Evolutionary conservation across 257 asterid genomes (phyloP).

Genomic region (Linaria vulgaris): DNA sequence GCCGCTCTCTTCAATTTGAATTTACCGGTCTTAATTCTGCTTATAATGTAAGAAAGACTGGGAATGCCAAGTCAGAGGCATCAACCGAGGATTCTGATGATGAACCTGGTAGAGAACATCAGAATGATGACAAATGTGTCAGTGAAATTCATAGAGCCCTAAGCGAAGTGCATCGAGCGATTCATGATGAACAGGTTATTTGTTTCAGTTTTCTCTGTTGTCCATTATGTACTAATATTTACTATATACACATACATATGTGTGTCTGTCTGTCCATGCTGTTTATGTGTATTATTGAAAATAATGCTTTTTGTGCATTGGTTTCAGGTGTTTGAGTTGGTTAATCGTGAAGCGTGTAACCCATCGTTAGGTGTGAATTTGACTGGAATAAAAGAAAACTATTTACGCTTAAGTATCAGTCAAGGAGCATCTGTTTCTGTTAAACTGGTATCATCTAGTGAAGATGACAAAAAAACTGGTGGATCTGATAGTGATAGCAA

Average conservation of each 20-base stretch:
- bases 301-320: constrained; percentile 15
- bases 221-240: no score
- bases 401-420: constrained; percentile 65
- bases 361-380: constrained; percentile 62
- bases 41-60: constrained; percentile 34
- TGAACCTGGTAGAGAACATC: constrained; percentile 44
- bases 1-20: constrained; percentile 81
- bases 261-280: not conserved
- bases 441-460: constrained; percentile 60
- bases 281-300: constrained; percentile 15
- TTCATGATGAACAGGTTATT: constrained; percentile 83
- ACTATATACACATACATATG: no score
- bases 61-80: constrained; percentile 25
- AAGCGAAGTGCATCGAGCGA: constrained; percentile 78
- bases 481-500: constrained; percentile 32
- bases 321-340: constrained; percentile 85
- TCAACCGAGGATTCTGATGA: constrained; percentile 37
- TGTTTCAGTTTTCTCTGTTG: not conserved
- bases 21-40: constrained; percentile 59
- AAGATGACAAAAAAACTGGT: constrained; percentile 43
- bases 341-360: constrained; percentile 84
- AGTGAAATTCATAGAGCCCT: constrained; percentile 64
- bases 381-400: constrained; percentile 87
- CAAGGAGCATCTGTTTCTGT: constrained; percentile 79
- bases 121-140: constrained; percentile 64